These are phyloP conservation scores for Phylloboletellus chloephorus DNA, from an alignment of 1,284 basidiomycete species.

Conservation along the genomic window DNA sequence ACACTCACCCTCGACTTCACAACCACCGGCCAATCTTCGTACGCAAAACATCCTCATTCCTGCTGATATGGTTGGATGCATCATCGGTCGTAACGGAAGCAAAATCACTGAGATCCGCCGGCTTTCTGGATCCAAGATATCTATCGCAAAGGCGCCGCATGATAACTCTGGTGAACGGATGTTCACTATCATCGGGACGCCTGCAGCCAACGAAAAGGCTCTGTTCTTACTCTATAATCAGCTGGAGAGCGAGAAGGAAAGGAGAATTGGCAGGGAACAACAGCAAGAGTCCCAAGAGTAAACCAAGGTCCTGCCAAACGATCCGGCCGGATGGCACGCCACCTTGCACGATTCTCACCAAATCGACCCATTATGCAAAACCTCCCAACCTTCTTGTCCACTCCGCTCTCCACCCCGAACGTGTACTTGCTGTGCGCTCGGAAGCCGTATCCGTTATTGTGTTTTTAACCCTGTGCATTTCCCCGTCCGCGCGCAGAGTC, in stretches of 20 bases:
- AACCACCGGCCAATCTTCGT: slow-evolving; percentile 71
- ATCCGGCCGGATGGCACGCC: slow-evolving; percentile 1
- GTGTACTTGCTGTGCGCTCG: slow-evolving; percentile 13
- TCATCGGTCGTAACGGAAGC: slow-evolving; percentile 93
- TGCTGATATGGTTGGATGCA: slow-evolving; percentile 97
- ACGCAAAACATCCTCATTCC: slow-evolving; percentile 99
- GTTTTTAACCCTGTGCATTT: slow-evolving; percentile 25
- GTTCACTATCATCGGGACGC: slow-evolving; percentile 98
- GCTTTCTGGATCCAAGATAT: slow-evolving; percentile 93
- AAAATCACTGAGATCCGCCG: slow-evolving; percentile 99
- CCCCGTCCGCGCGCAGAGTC: slow-evolving; percentile 15
- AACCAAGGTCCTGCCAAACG: slow-evolving; percentile 12
- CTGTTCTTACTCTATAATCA: slow-evolving; percentile 97
- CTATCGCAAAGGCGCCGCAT: slow-evolving; percentile 96
- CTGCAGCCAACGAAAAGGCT: slow-evolving; percentile 95
- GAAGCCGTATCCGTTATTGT: slow-evolving; percentile 24
- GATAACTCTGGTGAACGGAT: slow-evolving; percentile 98
- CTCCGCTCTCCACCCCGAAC: slow-evolving; percentile 13
- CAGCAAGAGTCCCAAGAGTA: slow-evolving; percentile 53
- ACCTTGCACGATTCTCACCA: slow-evolving; percentile 15
- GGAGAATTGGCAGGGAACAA: slow-evolving; percentile 77
- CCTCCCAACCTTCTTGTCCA: slow-evolving; percentile 28
- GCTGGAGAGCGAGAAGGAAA: slow-evolving; percentile 92
- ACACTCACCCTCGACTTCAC: slow-evolving; percentile 46
- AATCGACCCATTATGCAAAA: slow-evolving; percentile 24